These are phyloP conservation scores for Asterochloris sp. DNA, from an alignment of 139 green algal species.

Conservation along the genomic window DNA sequence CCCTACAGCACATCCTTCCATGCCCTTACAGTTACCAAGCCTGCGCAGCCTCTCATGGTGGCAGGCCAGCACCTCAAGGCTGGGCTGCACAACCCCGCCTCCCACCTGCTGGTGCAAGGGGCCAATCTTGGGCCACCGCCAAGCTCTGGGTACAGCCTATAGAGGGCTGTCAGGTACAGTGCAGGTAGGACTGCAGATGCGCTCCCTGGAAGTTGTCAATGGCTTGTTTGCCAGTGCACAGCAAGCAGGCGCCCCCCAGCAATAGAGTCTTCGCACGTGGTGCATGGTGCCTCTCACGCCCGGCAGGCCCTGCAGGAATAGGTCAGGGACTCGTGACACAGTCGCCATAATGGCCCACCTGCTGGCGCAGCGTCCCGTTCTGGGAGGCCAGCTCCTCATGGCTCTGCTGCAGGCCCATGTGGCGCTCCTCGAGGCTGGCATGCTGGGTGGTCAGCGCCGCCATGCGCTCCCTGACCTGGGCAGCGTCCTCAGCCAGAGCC, in stretches of 20 bases:
- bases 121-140: no score
- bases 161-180: no score
- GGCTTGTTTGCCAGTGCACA: background rate
- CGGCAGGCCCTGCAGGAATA: no score
- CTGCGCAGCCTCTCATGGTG: no score
- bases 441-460: background rate
- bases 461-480: background rate
- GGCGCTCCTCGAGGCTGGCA: background rate
- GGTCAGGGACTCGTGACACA: background rate
- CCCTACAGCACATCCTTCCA: no score
- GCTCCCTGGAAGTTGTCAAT: background rate
- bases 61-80: no score
- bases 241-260: background rate
- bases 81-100: no score
- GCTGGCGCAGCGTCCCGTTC: constrained; percentile 2
- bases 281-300: background rate
- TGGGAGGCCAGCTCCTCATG: background rate
- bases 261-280: background rate
- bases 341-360: background rate
- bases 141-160: no score
- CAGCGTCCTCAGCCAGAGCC: constrained; percentile 2
- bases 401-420: background rate
- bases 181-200: background rate
- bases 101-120: no score
- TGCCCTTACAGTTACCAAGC: no score